Conservation (phyloP, 179 eudicot genomes). For the Carnegiea gigantea region DNA sequence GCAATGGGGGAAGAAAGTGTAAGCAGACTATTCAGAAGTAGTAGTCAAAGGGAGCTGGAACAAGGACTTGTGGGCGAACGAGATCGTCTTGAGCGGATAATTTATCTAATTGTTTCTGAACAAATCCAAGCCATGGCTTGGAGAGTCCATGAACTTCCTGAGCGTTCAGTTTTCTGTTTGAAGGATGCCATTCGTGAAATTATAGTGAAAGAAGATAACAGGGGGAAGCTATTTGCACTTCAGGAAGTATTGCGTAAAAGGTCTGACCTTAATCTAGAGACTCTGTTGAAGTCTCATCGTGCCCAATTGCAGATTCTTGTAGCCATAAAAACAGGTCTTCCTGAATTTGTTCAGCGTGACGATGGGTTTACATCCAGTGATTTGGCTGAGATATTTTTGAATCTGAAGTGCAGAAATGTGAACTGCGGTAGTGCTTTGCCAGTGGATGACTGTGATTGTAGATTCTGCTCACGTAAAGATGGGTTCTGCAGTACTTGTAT, state of each 20-base stretch:
- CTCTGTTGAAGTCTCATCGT: slow-evolving; percentile 59
- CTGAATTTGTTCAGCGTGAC: slow-evolving; percentile 52
- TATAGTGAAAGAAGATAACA: slow-evolving; percentile 53
- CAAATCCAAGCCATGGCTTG: slow-evolving; percentile 65
- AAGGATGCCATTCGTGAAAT: slow-evolving; percentile 67
- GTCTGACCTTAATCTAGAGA: slow-evolving; percentile 67
- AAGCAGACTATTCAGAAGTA: slow-evolving; percentile 45
- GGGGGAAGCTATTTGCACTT: slow-evolving; percentile 52
- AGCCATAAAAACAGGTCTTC: slow-evolving; percentile 66
- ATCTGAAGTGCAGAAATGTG: slow-evolving; percentile 76
- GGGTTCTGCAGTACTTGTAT: slow-evolving; percentile 90
- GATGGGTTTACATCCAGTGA: slow-evolving; percentile 52
- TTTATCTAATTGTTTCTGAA: slow-evolving; percentile 69
- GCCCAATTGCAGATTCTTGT: slow-evolving; percentile 74
- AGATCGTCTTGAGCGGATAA: slow-evolving; percentile 51
- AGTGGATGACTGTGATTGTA: slow-evolving; percentile 96
- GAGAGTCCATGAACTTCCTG: slow-evolving; percentile 66
- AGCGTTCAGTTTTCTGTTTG: slow-evolving; percentile 44
- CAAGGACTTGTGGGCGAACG: too few species aligned
- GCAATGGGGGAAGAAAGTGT: slow-evolving; percentile 49
- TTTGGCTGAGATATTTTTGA: slow-evolving; percentile 76
- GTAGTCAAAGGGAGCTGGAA: slow-evolving; percentile 35
- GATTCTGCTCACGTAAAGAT: slow-evolving; percentile 62
- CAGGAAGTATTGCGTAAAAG: slow-evolving; percentile 69
- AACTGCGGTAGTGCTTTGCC: slow-evolving; percentile 70